These are phyloP conservation scores for Globisporangium yorkense DNA, from an alignment of 352 stramenopile species.

Conservation along the genomic window DNA sequence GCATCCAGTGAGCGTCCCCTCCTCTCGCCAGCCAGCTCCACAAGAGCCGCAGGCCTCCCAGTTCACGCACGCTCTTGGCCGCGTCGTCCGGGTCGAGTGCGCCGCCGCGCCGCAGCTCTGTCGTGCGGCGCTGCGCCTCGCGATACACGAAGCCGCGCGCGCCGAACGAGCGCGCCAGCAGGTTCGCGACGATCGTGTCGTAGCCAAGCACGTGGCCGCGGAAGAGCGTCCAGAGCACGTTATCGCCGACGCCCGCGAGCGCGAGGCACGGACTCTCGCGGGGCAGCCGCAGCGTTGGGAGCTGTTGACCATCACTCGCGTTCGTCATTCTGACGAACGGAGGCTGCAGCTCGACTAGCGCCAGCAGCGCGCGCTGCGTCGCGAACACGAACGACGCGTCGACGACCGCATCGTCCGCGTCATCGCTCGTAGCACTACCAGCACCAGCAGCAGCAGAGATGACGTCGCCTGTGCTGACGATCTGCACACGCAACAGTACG, in stretches of 20 bases:
- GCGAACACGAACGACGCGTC: constrained; percentile 59
- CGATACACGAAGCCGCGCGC: constrained; percentile 62
- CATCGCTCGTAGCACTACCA: no score
- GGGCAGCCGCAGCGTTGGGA: constrained; percentile 36
- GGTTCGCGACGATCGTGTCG: constrained; percentile 93
- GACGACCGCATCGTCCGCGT: constrained; percentile 3
- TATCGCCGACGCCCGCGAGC: constrained; percentile 26
- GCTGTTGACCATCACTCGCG: constrained; percentile 7
- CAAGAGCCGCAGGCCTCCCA: neutral
- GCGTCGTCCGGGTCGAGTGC: constrained; percentile 37
- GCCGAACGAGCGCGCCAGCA: constrained; percentile 63
- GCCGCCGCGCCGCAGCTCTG: constrained; percentile 64
- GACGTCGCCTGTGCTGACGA: neutral
- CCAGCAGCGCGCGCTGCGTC: constrained; percentile 58
- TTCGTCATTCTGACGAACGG: neutral
- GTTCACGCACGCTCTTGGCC: constrained; percentile 23
- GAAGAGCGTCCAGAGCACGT: constrained; percentile 37
- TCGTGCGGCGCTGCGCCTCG: constrained; percentile 42
- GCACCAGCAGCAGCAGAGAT: no score
- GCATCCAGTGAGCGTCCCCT: neutral
- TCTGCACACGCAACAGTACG: constrained; percentile 28
- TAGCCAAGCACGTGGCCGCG: constrained; percentile 59
- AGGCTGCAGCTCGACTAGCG: constrained; percentile 34
- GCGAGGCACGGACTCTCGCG: constrained; percentile 43
- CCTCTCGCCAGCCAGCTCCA: neutral